A percentile compares a stretch with the other conserved stretches of the same genome.
Conservation (phyloP, 257 asterid genomes). For the Thymus mandschuricus region DNA sequence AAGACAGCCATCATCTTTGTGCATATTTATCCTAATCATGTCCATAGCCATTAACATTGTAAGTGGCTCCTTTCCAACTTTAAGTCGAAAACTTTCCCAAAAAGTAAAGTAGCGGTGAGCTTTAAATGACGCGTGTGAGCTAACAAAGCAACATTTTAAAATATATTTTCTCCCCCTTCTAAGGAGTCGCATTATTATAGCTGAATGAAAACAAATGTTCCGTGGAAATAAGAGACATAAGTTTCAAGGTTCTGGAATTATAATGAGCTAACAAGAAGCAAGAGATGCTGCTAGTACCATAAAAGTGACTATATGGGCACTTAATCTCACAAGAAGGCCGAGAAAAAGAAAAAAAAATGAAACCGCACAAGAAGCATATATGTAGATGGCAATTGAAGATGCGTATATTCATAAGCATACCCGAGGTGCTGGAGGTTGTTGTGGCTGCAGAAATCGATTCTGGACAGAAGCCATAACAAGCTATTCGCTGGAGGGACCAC, state of each 20-base stretch:
- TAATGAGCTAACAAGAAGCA: neutral
- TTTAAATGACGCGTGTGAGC: neutral
- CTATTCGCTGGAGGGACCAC: slow-evolving; percentile 22
- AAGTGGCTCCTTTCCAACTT: neutral
- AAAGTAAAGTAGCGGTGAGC: neutral
- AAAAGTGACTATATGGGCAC: neutral
- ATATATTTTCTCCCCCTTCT: neutral
- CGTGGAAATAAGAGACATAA: neutral
- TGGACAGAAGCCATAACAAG: slow-evolving; percentile 57
- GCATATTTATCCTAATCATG: neutral
- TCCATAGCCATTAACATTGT: neutral
- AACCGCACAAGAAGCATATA: neutral
- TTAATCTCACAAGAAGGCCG: neutral
- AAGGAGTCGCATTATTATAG: neutral
- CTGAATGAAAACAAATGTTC: neutral
- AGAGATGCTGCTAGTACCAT: slow-evolving; percentile 3
- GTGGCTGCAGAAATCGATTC: slow-evolving; percentile 60
- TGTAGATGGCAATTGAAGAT: slow-evolving; percentile 16
- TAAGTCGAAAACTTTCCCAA: neutral
- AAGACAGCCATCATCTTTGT: neutral
- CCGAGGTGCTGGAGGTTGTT: slow-evolving; percentile 56
- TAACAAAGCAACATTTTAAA: neutral
- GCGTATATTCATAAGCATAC: slow-evolving; percentile 38
- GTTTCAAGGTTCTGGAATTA: neutral
- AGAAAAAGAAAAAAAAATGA: no score